phyloP scores from a whole-genome alignment of 148 eudicot genomes.

The Dianthus caryophyllus region DNA sequence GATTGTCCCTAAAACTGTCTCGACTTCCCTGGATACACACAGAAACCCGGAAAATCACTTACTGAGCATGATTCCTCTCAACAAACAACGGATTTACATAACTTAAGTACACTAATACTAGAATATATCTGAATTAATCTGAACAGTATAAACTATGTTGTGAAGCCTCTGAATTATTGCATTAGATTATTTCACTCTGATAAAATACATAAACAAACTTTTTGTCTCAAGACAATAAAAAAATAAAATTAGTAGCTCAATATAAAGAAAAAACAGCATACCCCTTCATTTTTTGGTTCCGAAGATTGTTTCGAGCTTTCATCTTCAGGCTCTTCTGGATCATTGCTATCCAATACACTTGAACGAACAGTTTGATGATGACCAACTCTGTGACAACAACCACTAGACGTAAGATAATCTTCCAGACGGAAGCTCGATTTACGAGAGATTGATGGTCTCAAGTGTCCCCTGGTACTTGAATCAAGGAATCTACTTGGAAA shows the following conservation, averaged over 20 bases:
- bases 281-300: conserved; percentile 23
- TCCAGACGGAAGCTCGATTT: conserved; percentile 18
- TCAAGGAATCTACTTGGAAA: conserved; percentile 22
- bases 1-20: conserved; percentile 54
- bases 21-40: conserved; percentile 43
- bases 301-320: conserved; percentile 22
- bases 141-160: neutral
- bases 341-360: conserved; percentile 18
- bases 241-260: neutral
- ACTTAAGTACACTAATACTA: neutral
- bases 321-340: conserved; percentile 35
- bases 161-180: neutral
- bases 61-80: neutral
- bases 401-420: conserved; percentile 15
- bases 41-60: neutral
- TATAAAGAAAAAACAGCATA: neutral
- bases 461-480: conserved; percentile 14
- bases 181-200: neutral
- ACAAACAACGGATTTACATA: neutral
- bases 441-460: conserved; percentile 12
- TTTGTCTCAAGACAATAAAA: neutral
- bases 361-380: conserved; percentile 16
- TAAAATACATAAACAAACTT: neutral
- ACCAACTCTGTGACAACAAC: conserved; percentile 13
- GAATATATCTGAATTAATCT: neutral